These are phyloP conservation scores for Nannochloropsis salina DNA, from an alignment of 108 stramenopile genomes.

Conservation along the genomic window DNA sequence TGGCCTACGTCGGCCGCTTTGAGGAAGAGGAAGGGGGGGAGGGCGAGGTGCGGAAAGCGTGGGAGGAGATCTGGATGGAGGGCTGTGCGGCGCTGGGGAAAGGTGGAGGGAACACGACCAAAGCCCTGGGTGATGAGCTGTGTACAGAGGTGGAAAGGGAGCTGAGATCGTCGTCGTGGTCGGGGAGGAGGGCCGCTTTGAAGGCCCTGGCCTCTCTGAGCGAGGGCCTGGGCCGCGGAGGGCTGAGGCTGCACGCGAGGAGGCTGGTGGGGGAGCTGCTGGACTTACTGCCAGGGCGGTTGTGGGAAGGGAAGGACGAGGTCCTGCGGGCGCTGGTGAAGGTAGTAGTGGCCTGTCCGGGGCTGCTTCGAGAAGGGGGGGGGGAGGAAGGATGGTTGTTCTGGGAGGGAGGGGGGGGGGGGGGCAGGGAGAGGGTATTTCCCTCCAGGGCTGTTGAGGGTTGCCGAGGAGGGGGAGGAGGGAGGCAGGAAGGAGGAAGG, in stretches of 20 bases:
- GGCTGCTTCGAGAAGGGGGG: not conserved
- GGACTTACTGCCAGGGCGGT: conserved; percentile 30
- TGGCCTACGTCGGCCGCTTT: conserved; percentile 42
- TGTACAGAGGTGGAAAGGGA: conserved; percentile 5
- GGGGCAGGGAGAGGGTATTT: not conserved
- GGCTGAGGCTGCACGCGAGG: conserved; percentile 23
- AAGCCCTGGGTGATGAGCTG: conserved; percentile 13
- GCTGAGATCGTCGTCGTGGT: not conserved
- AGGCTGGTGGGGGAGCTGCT: conserved; percentile 26
- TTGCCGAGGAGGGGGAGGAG: not conserved
- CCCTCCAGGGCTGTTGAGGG: not conserved
- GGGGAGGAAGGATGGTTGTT: not conserved
- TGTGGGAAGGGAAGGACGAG: conserved; percentile 50
- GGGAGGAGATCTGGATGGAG: conserved; percentile 48
- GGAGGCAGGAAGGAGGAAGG: not conserved
- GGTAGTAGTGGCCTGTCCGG: conserved; percentile 1
- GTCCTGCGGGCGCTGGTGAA: conserved; percentile 39
- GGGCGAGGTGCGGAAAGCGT: conserved; percentile 26
- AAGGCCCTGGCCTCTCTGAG: not conserved
- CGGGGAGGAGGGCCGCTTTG: conserved; percentile 17
- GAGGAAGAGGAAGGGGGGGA: conserved; percentile 42
- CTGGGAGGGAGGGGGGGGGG: not conserved
- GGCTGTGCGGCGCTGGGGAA: conserved; percentile 27
- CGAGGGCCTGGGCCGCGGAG: not conserved
- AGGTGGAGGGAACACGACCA: conserved; percentile 21